Base-by-base conservation (phyloP, 345 rosid genomes). In the Pistacia atlantica region DNA sequence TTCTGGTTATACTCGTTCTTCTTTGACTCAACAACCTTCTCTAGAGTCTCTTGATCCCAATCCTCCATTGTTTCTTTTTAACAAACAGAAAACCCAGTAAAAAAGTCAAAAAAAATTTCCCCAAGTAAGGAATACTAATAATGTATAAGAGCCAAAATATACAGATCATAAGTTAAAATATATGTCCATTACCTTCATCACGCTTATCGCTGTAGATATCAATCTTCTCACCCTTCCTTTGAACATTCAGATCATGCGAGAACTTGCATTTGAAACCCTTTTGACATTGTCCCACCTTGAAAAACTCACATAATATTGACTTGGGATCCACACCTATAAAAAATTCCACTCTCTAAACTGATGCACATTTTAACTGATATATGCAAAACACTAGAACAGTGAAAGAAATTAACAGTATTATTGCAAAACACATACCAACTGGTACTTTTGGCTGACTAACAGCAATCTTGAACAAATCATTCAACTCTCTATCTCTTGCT, bases 361-460 rank as follows among this genome's bases (percentile, higher is more conserved):
- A 72, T 54, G 3, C 52, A 46, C 56, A 72, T 55, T 28, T 62
- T 9, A 81, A 38, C 56, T 31, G 18, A 37, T 55, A 31, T 6
- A 75, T n/a, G 51, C 38, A 55, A 78, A 66, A 33, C 13, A 5
- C 16, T 54, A 60, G 8, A 48, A 61, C n/a, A 61, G 7, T 17
- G 12, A 35, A 2, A 5, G 9, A 45, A 73, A 22, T 10, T 51
- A 31, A 5, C 25, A 35, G 45, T 28, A 37, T 9, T 9, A 12
- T 57, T 31, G 18, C 51, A 55, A 31, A 14, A 54, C 20, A 75
- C 87, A 71, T 85, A 93, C 98, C 99, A 20, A 73, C 61, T 2
- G 97, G 98, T 70, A 95, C 98, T 87, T 95, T 95, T 0, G 99
- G 99, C 90, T 95, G 99, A 78, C 91, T 93, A 68, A 95, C 89